Evolutionary conservation across 1,139 yeast genomes (phyloP).

Genomic region (Geotrichum candidum): DNA sequence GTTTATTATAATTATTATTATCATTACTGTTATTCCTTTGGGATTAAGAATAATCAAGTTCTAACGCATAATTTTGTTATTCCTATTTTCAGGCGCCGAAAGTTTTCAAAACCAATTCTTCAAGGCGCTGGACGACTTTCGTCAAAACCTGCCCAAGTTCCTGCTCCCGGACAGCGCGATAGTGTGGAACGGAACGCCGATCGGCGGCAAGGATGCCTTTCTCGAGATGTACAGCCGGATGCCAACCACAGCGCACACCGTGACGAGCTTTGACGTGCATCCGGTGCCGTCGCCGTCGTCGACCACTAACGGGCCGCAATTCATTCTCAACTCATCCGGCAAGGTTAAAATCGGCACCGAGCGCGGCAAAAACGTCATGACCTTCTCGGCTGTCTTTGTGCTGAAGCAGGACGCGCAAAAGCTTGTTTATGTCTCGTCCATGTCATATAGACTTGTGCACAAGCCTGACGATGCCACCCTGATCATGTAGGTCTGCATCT

Average conservation of each 20-base stretch:
- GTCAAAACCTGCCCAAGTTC: constrained; percentile 27
- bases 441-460: constrained; percentile 34
- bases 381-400: constrained; percentile 32
- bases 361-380: constrained; percentile 29
- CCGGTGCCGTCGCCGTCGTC: constrained; percentile 29
- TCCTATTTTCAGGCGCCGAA: constrained; percentile 7
- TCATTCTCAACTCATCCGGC: constrained; percentile 32
- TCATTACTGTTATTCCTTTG: neutral
- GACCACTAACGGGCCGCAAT: constrained; percentile 18
- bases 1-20: neutral
- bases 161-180: constrained; percentile 31
- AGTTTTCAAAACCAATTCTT: constrained; percentile 27
- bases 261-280: constrained; percentile 34
- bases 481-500: constrained; percentile 9
- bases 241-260: constrained; percentile 33
- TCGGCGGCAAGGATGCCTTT: constrained; percentile 35
- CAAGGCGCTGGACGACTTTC: constrained; percentile 27
- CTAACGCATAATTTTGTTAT: neutral
- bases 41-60: neutral
- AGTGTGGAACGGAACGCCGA: constrained; percentile 39
- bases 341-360: constrained; percentile 31
- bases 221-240: constrained; percentile 29
- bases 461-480: constrained; percentile 32
- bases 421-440: constrained; percentile 26
- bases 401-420: constrained; percentile 24